Evolutionary conservation across 208 protist genomes (phyloP).

Genomic region (Leishmania aethiopica): DNA sequence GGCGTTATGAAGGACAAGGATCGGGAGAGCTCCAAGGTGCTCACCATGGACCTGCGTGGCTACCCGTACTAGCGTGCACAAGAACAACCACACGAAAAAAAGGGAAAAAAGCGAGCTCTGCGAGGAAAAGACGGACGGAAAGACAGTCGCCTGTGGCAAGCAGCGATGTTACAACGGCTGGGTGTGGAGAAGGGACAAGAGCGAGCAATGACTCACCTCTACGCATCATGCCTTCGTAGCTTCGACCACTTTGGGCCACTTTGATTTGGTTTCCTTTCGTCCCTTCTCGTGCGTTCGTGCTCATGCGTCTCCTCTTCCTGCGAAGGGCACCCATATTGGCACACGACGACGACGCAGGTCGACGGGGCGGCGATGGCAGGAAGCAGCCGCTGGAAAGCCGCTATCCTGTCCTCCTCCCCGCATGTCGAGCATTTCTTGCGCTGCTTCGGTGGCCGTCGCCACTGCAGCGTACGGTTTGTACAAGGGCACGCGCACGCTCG

Average conservation of each 20-base stretch:
- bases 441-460: not conserved
- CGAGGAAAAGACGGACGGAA: not conserved
- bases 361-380: not conserved
- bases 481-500: not conserved
- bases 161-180: not conserved
- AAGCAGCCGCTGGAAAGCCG: not conserved
- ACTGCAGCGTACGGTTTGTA: not conserved
- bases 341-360: not conserved
- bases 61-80: constrained; percentile 65
- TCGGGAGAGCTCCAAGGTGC: constrained; percentile 72
- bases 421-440: not conserved
- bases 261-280: not conserved
- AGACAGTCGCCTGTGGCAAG: not conserved
- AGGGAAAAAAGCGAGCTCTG: not conserved
- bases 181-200: not conserved
- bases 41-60: constrained; percentile 90
- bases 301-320: not conserved
- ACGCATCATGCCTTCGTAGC: too few relatives aligned
- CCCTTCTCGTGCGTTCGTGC: not conserved
- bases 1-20: constrained; percentile 95
- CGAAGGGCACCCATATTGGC: not conserved
- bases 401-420: too few relatives aligned
- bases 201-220: not conserved
- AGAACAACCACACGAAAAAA: not conserved
- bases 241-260: not conserved